These are phyloP conservation scores for Stipa capillata DNA, from an alignment of 176 grass and related monocot genomes.

Conservation along the genomic window DNA sequence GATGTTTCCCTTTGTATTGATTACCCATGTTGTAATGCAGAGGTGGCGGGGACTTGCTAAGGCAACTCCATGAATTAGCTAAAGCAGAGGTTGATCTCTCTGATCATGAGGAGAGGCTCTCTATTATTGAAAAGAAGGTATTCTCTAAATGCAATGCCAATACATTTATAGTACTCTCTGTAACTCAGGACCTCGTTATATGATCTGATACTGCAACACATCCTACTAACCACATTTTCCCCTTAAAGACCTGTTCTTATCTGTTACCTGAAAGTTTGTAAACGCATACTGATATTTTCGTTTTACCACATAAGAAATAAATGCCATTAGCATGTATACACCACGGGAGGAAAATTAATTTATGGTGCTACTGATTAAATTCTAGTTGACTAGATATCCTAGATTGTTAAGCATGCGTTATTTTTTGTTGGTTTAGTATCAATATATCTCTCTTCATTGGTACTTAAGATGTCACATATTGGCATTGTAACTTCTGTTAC, in stretches of 20 bases:
- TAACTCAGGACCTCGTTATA: not conserved
- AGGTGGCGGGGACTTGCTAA: constrained; percentile 57
- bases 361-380: not conserved
- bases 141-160: not conserved
- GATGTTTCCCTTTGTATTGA: not conserved
- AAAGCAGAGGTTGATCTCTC: constrained; percentile 72
- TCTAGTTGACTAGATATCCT: not conserved
- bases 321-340: not conserved
- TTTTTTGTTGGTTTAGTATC: not conserved
- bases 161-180: not conserved
- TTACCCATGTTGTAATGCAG: constrained; percentile 34
- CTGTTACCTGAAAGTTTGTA: not conserved
- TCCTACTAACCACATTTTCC: not conserved
- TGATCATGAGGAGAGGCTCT: constrained; percentile 44
- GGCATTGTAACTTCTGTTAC: not conserved
- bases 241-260: not conserved
- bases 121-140: constrained; percentile 74
- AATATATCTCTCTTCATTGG: not conserved
- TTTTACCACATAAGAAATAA: constrained; percentile 5
- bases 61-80: constrained; percentile 68
- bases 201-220: not conserved
- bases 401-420: not conserved
- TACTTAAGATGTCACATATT: not conserved
- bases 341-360: not conserved
- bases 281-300: not conserved